phyloP scores from a whole-genome alignment of 345 rosid genomes.

The Melaleuca alternifolia region DNA sequence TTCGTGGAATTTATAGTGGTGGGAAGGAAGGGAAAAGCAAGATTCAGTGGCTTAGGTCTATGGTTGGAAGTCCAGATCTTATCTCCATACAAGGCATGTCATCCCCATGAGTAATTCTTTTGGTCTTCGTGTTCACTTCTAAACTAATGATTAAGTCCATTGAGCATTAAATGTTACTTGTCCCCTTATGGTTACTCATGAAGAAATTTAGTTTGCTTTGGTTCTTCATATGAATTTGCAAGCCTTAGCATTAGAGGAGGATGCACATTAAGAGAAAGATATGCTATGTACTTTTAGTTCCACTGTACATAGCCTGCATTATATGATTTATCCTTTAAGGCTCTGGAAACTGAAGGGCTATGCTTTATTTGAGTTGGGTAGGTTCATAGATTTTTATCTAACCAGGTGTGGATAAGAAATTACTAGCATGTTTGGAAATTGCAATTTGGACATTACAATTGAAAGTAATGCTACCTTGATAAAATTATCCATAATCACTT shows the following conservation, averaged over 20 bases:
- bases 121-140: not conserved
- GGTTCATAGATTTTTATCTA: not conserved
- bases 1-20: conserved; percentile 76
- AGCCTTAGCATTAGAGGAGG: not conserved
- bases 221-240: not conserved
- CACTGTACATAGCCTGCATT: not conserved
- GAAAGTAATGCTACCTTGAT: not conserved
- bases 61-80: conserved; percentile 97
- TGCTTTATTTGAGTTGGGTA: not conserved
- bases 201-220: not conserved
- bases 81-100: conserved; percentile 79
- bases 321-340: not conserved
- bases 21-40: conserved; percentile 97
- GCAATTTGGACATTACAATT: not conserved
- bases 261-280: not conserved
- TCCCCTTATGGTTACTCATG: not conserved
- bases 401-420: not conserved
- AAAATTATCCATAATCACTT: not conserved
- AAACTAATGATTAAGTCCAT: not conserved
- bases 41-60: conserved; percentile 94
- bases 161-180: not conserved
- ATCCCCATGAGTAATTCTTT: not conserved
- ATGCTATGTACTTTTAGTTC: not conserved
- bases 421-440: not conserved
- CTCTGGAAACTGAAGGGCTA: not conserved